phyloP scores from a whole-genome alignment of 768 basidiomycete species.

The Boletus rubropictus region DNA sequence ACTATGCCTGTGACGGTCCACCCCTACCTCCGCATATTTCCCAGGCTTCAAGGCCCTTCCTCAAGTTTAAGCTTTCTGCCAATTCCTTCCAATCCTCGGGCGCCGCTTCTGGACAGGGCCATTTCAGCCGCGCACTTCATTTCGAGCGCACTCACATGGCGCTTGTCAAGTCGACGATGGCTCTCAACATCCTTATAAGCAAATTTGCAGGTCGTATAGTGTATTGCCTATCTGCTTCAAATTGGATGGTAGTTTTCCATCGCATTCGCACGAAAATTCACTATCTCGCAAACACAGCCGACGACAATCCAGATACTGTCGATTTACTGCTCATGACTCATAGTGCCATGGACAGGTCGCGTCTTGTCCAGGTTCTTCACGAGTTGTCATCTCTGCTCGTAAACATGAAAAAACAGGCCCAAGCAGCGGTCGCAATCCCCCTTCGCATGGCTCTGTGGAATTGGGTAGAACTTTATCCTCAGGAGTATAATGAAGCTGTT shows the following conservation, averaged over 20 bases:
- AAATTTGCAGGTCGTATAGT: conserved; percentile 75
- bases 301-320: conserved; percentile 57
- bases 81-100: conserved; percentile 39
- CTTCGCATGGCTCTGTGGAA: conserved; percentile 83
- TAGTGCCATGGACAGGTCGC: conserved; percentile 61
- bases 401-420: conserved; percentile 72
- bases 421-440: conserved; percentile 63
- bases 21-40: conserved; percentile 41
- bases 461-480: conserved; percentile 76
- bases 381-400: conserved; percentile 80
- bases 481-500: conserved; percentile 72
- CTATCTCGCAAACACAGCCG: conserved; percentile 47
- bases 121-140: conserved; percentile 24
- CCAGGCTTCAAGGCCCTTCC: conserved; percentile 26
- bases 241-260: conserved; percentile 74
- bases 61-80: conserved; percentile 34
- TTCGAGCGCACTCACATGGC: conserved; percentile 64
- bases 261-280: conserved; percentile 68
- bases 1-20: conserved; percentile 15
- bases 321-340: conserved; percentile 78
- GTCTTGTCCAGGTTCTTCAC: conserved; percentile 67
- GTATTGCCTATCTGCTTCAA: conserved; percentile 81
- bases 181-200: conserved; percentile 58
- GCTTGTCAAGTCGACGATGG: conserved; percentile 46
- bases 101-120: conserved; percentile 24